phyloP scores from a whole-genome alignment of 805 yeast species.

The Ogataea wickerhamii region DNA sequence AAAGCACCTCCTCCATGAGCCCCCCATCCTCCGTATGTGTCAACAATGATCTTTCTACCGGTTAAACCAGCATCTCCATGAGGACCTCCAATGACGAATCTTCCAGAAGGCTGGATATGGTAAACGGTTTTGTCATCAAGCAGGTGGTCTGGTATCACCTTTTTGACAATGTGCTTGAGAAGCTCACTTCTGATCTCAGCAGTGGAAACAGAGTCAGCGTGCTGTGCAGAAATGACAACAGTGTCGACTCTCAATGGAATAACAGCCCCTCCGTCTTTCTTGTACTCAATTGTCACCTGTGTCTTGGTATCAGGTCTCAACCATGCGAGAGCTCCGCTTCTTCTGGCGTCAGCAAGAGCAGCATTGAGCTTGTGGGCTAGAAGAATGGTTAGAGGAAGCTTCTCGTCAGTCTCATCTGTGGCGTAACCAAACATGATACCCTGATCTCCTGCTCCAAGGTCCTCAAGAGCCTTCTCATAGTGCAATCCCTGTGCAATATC shows the following conservation, averaged over 20 bases:
- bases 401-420: constrained; percentile 97
- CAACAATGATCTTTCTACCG: constrained; percentile 99
- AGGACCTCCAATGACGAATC: constrained; percentile 99
- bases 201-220: constrained; percentile 92
- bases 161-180: constrained; percentile 75
- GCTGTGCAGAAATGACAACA: constrained; percentile 95
- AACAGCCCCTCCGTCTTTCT: constrained; percentile 91
- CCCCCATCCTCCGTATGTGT: constrained; percentile 99
- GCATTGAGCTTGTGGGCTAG: constrained; percentile 95
- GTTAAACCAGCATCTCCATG: constrained; percentile 99
- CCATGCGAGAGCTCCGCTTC: constrained; percentile 93
- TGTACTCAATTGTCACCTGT: constrained; percentile 97
- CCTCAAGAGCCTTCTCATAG: constrained; percentile 92
- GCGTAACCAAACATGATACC: constrained; percentile 99
- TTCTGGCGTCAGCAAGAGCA: constrained; percentile 96
- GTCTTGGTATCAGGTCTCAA: constrained; percentile 99
- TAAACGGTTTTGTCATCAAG: constrained; percentile 93
- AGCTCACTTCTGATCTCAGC: constrained; percentile 84
- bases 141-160: constrained; percentile 86
- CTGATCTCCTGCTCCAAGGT: constrained; percentile 99
- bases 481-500: constrained; percentile 99
- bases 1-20: constrained; percentile 99
- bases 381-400: constrained; percentile 89
- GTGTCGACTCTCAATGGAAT: constrained; percentile 96
- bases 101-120: constrained; percentile 99